These are phyloP conservation scores for Blastomyces emzantsi DNA, from an alignment of 2,329 filamentous ascomycete genomes.

Conservation along the genomic window DNA sequence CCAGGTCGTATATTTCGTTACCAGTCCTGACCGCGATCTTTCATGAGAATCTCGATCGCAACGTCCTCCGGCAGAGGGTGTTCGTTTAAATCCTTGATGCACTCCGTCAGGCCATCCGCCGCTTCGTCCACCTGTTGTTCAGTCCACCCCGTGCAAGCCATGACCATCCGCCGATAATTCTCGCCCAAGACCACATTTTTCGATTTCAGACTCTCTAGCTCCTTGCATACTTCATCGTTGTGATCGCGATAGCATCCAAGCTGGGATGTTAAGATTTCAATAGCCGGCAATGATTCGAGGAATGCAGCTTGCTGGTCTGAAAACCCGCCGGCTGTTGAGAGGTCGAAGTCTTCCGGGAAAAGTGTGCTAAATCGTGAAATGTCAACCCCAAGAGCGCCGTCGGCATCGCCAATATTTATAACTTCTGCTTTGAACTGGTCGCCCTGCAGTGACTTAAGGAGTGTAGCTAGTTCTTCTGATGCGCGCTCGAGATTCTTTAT, in stretches of 20 bases:
- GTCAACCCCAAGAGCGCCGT: constrained; percentile 34
- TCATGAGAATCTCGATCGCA: constrained; percentile 38
- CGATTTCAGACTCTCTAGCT: constrained; percentile 62
- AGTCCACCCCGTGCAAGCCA: constrained; percentile 70
- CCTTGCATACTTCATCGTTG: constrained; percentile 57
- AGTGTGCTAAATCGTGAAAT: constrained; percentile 27
- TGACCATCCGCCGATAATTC: constrained; percentile 81
- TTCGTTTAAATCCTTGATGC: constrained; percentile 71
- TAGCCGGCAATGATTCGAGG: constrained; percentile 48
- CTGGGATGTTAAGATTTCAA: constrained; percentile 55
- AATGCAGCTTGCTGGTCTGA: constrained; percentile 36
- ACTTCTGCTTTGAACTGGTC: constrained; percentile 38
- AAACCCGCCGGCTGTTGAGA: constrained; percentile 30
- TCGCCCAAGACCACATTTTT: constrained; percentile 75
- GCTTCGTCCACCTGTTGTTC: constrained; percentile 73
- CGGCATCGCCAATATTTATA: constrained; percentile 41
- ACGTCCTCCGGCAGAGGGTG: constrained; percentile 37
- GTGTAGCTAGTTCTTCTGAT: constrained; percentile 58
- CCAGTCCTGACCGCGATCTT: constrained; percentile 38
- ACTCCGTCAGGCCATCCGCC: constrained; percentile 69
- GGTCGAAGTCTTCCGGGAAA: constrained; percentile 32
- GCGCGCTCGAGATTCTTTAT: constrained; percentile 70
- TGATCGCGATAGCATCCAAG: constrained; percentile 62
- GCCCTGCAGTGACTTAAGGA: constrained; percentile 41
- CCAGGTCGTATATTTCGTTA: constrained; percentile 4